Evolutionary conservation across 192 early-diverging fungal species (phyloP), one percentile per base, ranked within the genome.

Genomic region (Jimgerdemannia flammicorona): DNA sequence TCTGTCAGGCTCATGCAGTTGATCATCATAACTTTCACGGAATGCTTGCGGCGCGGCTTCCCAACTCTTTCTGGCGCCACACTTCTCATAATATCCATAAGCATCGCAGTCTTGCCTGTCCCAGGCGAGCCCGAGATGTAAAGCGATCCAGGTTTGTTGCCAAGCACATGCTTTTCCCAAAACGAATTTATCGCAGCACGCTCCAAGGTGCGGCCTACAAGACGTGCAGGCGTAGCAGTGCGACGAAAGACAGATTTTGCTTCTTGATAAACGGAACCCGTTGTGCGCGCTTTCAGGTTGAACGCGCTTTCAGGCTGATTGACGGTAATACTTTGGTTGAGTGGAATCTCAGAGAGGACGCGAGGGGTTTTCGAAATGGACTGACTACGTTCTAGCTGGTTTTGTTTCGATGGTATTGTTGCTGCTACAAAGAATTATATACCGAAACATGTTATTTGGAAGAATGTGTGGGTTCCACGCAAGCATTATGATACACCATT

Each of bases 91-190:
- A 92, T 78, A 67, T 95, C 88, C 11, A 82, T 85, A 40, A 96
- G 70, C 41, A 95, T 87, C 3, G 95, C 96, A 8, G 95, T 99
- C 83, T 99, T 99, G 59, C 97, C 97, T 20, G 97, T 98, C 4
- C 97, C 97, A 0, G 97, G 97, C 64, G 87, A 89, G 2, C 97
- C 97, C 6, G 94, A 93, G 17, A 98, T 90, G 79, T 98, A 99
- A 43, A 94, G 81, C 69, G 89, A 91, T 7, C 89, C 92, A 4
- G 90, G 72, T 66, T 84, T 84, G 43, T 83, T 75, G 0, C 43
- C 77, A 9, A 89, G 29, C 10, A 89, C 87, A 59, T 90, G 85
- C 3, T 77, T 70, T 11, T 80, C 64, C 75, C 85, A 85, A 74
- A 95, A 95, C 3, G 70, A 39, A 3, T 49, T 72, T 19, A 94